Evolutionary conservation across 805 yeast species (phyloP).

Genomic region (Lachancea fermentati): DNA sequence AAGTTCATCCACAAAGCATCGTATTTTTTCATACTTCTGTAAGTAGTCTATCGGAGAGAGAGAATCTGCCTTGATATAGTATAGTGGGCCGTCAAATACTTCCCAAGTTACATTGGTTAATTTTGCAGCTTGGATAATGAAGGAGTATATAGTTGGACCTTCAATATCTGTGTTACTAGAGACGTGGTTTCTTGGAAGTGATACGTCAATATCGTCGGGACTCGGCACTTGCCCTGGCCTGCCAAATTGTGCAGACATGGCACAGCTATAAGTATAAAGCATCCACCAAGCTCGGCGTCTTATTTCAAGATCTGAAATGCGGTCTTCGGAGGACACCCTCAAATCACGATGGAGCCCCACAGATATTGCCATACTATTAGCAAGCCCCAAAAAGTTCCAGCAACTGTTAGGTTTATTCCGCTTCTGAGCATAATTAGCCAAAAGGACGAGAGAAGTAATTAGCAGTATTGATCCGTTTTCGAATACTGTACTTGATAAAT

Average conservation of each 20-base stretch:
- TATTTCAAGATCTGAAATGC: constrained; percentile 35
- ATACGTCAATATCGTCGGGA: constrained; percentile 41
- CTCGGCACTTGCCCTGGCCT: constrained; percentile 54
- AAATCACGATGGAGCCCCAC: constrained; percentile 54
- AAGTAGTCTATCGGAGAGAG: constrained; percentile 43
- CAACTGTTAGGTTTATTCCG: constrained; percentile 63
- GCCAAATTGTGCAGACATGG: constrained; percentile 59
- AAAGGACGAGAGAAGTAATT: constrained; percentile 45
- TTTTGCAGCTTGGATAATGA: constrained; percentile 49
- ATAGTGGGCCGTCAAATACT: constrained; percentile 32
- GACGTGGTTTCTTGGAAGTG: constrained; percentile 45
- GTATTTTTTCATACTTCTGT: constrained; percentile 40
- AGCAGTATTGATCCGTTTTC: constrained; percentile 56
- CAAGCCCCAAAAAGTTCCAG: constrained; percentile 62
- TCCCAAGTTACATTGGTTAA: constrained; percentile 44
- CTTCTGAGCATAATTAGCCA: constrained; percentile 59
- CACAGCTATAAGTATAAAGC: constrained; percentile 54
- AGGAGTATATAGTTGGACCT: constrained; percentile 53
- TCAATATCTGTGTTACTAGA: constrained; percentile 33
- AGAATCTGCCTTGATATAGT: background rate
- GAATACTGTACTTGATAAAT: constrained; percentile 42
- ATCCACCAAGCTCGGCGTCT: constrained; percentile 69
- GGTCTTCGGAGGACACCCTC: constrained; percentile 16
- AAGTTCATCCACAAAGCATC: constrained; percentile 36
- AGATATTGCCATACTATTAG: constrained; percentile 61